Conservation (phyloP, 2,329 filamentous ascomycete genomes). For the Gyromitra esculenta region DNA sequence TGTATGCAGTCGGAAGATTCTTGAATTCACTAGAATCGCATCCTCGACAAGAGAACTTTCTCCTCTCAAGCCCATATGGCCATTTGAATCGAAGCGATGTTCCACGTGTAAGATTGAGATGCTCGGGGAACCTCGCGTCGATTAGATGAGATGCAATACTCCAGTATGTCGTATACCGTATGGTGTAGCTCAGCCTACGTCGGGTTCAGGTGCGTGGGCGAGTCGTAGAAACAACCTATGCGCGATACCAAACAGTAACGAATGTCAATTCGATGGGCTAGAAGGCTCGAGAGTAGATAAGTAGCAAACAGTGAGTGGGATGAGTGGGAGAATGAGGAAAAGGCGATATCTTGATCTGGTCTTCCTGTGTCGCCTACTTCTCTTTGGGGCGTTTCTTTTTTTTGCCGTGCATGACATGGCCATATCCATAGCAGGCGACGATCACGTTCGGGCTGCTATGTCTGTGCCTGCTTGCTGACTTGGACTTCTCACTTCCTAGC, state of each 20-base stretch:
- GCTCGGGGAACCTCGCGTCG: constrained; percentile 20
- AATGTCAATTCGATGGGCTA: constrained; percentile 34
- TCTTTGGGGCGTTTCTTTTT: constrained; percentile 16
- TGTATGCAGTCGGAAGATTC: constrained; percentile 3
- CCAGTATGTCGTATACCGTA: constrained; percentile 31
- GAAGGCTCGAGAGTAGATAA: constrained; percentile 20
- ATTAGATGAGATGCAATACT: constrained; percentile 36
- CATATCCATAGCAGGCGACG: constrained; percentile 30
- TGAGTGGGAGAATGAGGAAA: constrained; percentile 16
- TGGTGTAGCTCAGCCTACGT: constrained; percentile 34
- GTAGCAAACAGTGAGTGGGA: neutral
- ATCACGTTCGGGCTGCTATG: constrained; percentile 5
- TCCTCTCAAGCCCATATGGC: constrained; percentile 36
- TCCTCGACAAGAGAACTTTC: constrained; percentile 33
- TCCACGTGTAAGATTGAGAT: constrained; percentile 36
- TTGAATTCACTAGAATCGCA: constrained; percentile 16
- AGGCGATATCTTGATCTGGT: constrained; percentile 21
- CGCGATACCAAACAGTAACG: constrained; percentile 20
- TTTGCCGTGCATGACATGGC: constrained; percentile 31
- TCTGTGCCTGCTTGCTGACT: constrained; percentile 25
- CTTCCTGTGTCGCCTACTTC: constrained; percentile 5
- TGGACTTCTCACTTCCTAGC: constrained; percentile 14
- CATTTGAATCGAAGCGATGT: constrained; percentile 37
- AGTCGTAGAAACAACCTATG: constrained; percentile 34
- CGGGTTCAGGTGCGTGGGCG: constrained; percentile 27